A percentile compares a stretch with the other conserved stretches of the same genome.
phyloP scores from a whole-genome alignment of 2,329 filamentous ascomycete species.

The Hawksworthiomyces lignivorus region DNA sequence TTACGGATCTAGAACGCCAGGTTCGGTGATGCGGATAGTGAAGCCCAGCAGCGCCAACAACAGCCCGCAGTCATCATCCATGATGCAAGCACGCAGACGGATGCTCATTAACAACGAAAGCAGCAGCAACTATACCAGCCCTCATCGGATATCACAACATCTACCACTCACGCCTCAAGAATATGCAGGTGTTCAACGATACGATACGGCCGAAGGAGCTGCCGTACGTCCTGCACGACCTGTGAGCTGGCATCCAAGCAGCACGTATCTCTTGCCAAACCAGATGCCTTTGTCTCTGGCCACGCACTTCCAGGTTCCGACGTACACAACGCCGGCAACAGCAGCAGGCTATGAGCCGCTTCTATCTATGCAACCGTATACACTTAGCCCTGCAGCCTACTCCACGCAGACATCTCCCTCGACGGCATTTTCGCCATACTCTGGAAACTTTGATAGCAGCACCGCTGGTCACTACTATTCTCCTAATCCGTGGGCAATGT shows the following conservation, averaged over 20 bases:
- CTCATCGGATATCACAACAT: conserved; percentile 1
- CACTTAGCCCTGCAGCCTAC: conserved; percentile 46
- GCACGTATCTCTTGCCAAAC: conserved; percentile 37
- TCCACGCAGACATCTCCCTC: conserved; percentile 52
- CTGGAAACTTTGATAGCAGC: conserved; percentile 25
- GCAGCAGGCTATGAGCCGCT: conserved; percentile 26
- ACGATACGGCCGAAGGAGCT: background rate
- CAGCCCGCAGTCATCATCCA: conserved; percentile 50
- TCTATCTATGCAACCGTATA: conserved; percentile 34
- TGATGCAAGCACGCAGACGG: conserved; percentile 43
- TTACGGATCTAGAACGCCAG: conserved; percentile 36
- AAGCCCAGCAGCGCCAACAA: conserved; percentile 58
- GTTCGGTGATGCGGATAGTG: conserved; percentile 48
- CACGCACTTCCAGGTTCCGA: conserved; percentile 5
- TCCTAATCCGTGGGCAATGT: conserved; percentile 29
- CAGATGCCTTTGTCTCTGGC: conserved; percentile 19
- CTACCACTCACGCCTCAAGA: conserved; percentile 2
- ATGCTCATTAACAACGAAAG: conserved; percentile 45
- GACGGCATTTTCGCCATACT: conserved; percentile 46
- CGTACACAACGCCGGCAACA: conserved; percentile 2
- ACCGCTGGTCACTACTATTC: conserved; percentile 28
- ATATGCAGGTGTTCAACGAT: background rate
- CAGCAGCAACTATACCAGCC: conserved; percentile 6
- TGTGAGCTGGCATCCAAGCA: conserved; percentile 65
- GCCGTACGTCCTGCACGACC: conserved; percentile 41